Evolutionary conservation across 2,329 filamentous ascomycete genomes (phyloP).

Genomic region (Penicillium fuscoglaucum): DNA sequence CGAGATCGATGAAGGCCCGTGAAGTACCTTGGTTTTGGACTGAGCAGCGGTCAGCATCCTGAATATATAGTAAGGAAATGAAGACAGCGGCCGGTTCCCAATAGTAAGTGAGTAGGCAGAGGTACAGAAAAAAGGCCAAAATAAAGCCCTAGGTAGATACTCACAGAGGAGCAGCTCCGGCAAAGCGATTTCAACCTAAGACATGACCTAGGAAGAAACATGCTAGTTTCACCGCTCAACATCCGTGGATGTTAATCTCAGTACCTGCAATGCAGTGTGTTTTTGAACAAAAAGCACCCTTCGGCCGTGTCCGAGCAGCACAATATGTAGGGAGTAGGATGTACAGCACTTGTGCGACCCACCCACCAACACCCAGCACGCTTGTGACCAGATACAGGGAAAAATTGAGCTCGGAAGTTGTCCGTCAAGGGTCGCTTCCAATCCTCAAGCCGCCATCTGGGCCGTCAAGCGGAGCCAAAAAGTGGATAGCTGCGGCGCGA

Average conservation of each 20-base stretch:
- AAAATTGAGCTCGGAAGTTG: conserved; percentile 20
- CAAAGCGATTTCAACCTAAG: conserved; percentile 11
- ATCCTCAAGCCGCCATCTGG: not conserved
- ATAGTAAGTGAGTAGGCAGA: not conserved
- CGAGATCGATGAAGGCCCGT: conserved; percentile 19
- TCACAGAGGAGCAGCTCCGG: conserved; percentile 18
- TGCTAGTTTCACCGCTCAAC: conserved; percentile 20
- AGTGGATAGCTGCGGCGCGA: conserved; percentile 13
- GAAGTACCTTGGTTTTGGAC: conserved; percentile 20
- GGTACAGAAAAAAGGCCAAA: not conserved
- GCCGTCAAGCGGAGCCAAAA: conserved; percentile 13
- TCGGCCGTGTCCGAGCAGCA: conserved; percentile 14
- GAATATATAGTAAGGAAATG: conserved; percentile 3
- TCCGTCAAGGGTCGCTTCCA: conserved; percentile 14
- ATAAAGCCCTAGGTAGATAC: conserved; percentile 2
- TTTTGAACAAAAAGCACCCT: conserved; percentile 10
- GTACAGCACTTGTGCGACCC: conserved; percentile 11
- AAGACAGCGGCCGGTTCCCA: not conserved
- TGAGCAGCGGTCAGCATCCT: conserved; percentile 30
- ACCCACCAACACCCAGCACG: not conserved
- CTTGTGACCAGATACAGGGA: not conserved
- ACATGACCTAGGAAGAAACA: conserved; percentile 14
- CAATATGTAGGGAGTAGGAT: not conserved
- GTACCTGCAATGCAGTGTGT: conserved; percentile 10
- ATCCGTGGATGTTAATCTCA: conserved; percentile 12